Evolutionary conservation across 106 monocot genomes (phyloP).

Genomic region (Apostasia ramifera): DNA sequence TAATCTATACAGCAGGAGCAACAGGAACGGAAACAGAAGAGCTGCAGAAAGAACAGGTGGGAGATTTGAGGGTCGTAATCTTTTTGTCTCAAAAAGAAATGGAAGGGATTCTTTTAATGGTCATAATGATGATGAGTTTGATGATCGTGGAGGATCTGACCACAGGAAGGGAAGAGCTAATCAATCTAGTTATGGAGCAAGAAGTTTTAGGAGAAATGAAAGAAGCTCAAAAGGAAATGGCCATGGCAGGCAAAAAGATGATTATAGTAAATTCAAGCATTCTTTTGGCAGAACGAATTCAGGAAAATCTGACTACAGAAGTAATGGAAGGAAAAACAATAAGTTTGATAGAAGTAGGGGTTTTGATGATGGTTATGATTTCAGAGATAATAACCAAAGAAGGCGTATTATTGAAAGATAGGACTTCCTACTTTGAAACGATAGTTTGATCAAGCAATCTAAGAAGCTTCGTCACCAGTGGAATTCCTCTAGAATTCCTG

Average conservation of each 20-base stretch:
- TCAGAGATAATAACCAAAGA: slow-evolving; percentile 5
- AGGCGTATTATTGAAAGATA: slow-evolving; percentile 19
- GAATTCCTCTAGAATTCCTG: too few species aligned
- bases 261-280: neutral
- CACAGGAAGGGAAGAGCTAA: slow-evolving; percentile 10
- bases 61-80: neutral
- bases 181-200: slow-evolving; percentile 13
- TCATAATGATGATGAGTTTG: neutral
- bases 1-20: neutral
- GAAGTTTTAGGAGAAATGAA: slow-evolving; percentile 12
- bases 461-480: too few species aligned
- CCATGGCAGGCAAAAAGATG: neutral
- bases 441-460: neutral
- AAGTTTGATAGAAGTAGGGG: slow-evolving; percentile 11
- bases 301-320: neutral
- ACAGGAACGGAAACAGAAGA: neutral
- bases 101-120: neutral
- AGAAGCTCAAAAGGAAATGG: slow-evolving; percentile 5
- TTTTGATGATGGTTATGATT: slow-evolving; percentile 4
- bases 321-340: slow-evolving; percentile 2
- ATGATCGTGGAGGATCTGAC: slow-evolving; percentile 5
- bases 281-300: neutral
- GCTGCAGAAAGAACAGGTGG: neutral
- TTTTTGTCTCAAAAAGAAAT: neutral
- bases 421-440: neutral